Base-by-base conservation (phyloP, 805 yeast genomes). In the Suhomyces kilbournensis region DNA sequence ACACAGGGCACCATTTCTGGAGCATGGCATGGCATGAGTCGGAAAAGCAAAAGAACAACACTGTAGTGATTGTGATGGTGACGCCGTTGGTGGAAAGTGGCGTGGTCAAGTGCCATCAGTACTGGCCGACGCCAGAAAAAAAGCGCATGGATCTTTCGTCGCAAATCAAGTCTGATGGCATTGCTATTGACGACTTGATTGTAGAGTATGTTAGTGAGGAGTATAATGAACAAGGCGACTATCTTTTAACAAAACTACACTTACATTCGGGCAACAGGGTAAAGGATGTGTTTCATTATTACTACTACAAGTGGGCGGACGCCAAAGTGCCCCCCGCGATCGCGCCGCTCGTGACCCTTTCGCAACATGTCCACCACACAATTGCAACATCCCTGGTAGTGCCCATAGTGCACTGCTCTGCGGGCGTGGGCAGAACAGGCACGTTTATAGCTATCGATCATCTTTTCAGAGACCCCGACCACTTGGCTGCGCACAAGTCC, bases 371-470 rank as follows among this genome's bases (percentile, higher is more conserved):
- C 8, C 49, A 54, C 35, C 26, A 12, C 20, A 46, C 48, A 8
- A 26, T 46, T 3, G 48, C 4, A 22, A 22, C 7, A 4, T 4
- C 25, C 7, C 25, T 22, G 25, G 25, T 22, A 4, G 25, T 57
- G 3, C 75, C 68, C 3, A 56, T 65, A 6, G 65, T 65, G 9
- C 98, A 93, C 69, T 93, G 99, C 64, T 90, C 97, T 6, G 98
- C 98, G 1, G 99, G 99, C 0, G 91, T 96, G 64, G 99, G 99
- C 17, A 76, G 99, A 53, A 90, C 98, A 0, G 77, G 77, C 2
- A 70, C 76, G 0, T 69, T 71, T 49, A 71, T 70, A 38, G 72
- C 74, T 5, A 58, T 67, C 54, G 77, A 67, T 62, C 71, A 69
- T 58, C 53, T 74, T 52, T 47, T 63, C 60, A 59, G 39, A 55